Conservation (phyloP, 805 yeast species). For the Lachancea mirantina region DNA sequence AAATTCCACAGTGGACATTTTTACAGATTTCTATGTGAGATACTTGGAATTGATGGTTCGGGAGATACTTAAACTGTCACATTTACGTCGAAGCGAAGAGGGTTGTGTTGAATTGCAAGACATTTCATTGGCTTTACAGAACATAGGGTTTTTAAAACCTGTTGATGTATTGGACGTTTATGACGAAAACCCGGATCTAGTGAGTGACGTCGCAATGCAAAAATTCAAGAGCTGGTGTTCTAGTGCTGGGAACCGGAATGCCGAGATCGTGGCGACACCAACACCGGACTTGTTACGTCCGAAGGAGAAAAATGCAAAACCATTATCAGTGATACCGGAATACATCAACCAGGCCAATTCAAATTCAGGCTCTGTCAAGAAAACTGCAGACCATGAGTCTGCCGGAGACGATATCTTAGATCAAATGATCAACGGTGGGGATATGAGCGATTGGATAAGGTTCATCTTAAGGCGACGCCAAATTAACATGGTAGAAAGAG, state of each 20-base stretch:
- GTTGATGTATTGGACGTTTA: slow-evolving; percentile 46
- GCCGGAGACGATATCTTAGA: slow-evolving; percentile 23
- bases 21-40: slow-evolving; percentile 71
- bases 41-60: slow-evolving; percentile 49
- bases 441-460: slow-evolving; percentile 34
- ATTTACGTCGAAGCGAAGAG: slow-evolving; percentile 39
- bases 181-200: slow-evolving; percentile 39
- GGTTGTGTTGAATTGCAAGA: slow-evolving; percentile 51
- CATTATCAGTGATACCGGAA: slow-evolving; percentile 26
- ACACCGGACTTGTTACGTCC: slow-evolving; percentile 22
- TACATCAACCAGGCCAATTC: slow-evolving; percentile 24
- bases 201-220: slow-evolving; percentile 41
- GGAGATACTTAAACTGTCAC: slow-evolving; percentile 45
- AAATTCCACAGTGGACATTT: slow-evolving; percentile 60
- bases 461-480: slow-evolving; percentile 27
- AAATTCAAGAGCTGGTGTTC: slow-evolving; percentile 52
- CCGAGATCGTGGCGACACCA: slow-evolving; percentile 34
- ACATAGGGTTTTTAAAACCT: slow-evolving; percentile 57
- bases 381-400: slow-evolving; percentile 10
- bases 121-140: slow-evolving; percentile 60
- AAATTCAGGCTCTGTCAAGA: slow-evolving; percentile 11
- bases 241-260: slow-evolving; percentile 37
- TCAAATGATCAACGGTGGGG: slow-evolving; percentile 27
- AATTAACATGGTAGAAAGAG: slow-evolving; percentile 18
- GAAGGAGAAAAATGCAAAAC: slow-evolving; percentile 15